Conservation (phyloP, 352 stramenopile species). For the Pilasporangium apinafurcum region DNA sequence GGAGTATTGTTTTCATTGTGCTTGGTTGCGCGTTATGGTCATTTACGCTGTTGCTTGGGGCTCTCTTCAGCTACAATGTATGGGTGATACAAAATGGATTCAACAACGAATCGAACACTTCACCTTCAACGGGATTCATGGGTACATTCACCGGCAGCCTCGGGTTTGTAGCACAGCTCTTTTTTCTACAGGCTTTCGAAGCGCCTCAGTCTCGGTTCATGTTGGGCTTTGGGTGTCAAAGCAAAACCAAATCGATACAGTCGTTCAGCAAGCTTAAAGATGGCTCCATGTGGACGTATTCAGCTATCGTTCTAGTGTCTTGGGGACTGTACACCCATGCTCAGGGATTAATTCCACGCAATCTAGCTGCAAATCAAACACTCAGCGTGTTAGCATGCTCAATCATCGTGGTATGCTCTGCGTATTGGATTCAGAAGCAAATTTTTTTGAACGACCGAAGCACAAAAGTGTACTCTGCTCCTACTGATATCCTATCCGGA, state of each 20-base stretch:
- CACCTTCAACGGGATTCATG: conserved; percentile 22
- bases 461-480: no score
- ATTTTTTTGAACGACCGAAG: conserved; percentile 10
- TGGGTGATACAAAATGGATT: conserved; percentile 17
- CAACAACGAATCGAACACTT: neutral
- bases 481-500: no score
- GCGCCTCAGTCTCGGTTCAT: neutral
- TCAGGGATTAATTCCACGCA: conserved; percentile 16
- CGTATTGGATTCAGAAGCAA: conserved; percentile 42
- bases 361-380: conserved; percentile 20
- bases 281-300: conserved; percentile 12
- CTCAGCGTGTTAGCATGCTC: conserved; percentile 25
- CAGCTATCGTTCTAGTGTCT: conserved; percentile 3
- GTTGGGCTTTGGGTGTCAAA: neutral
- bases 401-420: conserved; percentile 20
- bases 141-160: conserved; percentile 43
- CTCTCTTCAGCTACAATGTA: conserved; percentile 37
- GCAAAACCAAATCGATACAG: conserved; percentile 3
- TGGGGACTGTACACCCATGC: conserved; percentile 18
- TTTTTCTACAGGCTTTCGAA: conserved; percentile 34
- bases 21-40: conserved; percentile 48
- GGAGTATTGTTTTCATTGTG: conserved; percentile 45
- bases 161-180: conserved; percentile 33
- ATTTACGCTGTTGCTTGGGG: conserved; percentile 42
- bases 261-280: conserved; percentile 5